phyloP scores from a whole-genome alignment of 1,284 basidiomycete species.

The Cronartium quercuum region DNA sequence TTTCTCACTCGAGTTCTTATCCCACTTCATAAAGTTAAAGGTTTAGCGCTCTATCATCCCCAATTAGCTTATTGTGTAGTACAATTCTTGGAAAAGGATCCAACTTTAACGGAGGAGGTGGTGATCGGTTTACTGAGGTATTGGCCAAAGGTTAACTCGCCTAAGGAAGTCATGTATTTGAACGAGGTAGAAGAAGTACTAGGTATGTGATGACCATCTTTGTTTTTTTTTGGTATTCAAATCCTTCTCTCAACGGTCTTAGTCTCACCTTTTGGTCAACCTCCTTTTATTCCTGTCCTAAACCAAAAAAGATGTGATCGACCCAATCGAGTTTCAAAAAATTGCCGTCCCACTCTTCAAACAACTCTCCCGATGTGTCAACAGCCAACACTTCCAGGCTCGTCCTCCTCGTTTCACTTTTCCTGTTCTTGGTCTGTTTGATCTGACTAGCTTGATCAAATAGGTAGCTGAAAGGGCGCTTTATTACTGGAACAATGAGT shows the following conservation, averaged over 20 bases:
- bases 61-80: slow-evolving; percentile 98
- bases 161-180: slow-evolving; percentile 99
- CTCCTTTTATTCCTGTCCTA: no score
- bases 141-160: slow-evolving; percentile 99
- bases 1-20: slow-evolving; percentile 95
- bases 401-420: slow-evolving; percentile 40
- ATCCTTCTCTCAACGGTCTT: background rate
- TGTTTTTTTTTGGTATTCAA: background rate
- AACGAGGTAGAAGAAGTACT: slow-evolving; percentile 99
- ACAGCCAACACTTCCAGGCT: slow-evolving; percentile 96
- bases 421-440: background rate
- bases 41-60: slow-evolving; percentile 91
- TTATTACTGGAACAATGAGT: slow-evolving; percentile 99
- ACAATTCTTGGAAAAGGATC: slow-evolving; percentile 97
- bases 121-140: slow-evolving; percentile 88
- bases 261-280: background rate
- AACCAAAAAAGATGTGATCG: slow-evolving; percentile 69
- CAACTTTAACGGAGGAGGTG: slow-evolving; percentile 85
- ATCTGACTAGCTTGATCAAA: background rate
- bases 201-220: slow-evolving; percentile 2
- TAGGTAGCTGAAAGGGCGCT: slow-evolving; percentile 83
- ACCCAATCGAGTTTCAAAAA: slow-evolving; percentile 93
- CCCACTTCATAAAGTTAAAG: slow-evolving; percentile 96
- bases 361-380: slow-evolving; percentile 93
- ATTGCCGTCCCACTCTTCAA: slow-evolving; percentile 89